These are phyloP conservation scores for Dryadomyces sulphureus DNA, from an alignment of 2,329 filamentous ascomycete genomes.

Conservation along the genomic window DNA sequence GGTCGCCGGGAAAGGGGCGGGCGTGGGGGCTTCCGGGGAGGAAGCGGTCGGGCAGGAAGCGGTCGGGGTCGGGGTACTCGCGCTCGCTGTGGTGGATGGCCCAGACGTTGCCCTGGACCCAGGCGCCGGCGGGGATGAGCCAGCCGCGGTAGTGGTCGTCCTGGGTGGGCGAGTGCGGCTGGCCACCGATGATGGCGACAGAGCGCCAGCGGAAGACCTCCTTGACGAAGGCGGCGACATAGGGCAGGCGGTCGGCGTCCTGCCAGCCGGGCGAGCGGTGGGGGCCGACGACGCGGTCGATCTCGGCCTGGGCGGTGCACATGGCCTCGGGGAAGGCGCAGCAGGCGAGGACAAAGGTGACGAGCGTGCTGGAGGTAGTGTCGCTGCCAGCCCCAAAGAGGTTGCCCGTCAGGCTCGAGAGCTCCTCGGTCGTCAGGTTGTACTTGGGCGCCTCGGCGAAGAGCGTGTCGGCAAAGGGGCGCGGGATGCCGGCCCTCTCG, in stretches of 20 bases:
- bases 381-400: conserved; percentile 33
- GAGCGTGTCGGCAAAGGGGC: conserved; percentile 28
- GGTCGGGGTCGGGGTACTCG: conserved; percentile 31
- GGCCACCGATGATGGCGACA: conserved; percentile 32
- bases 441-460: conserved; percentile 32
- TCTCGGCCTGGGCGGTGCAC: conserved; percentile 32
- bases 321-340: conserved; percentile 31
- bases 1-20: conserved; percentile 32
- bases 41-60: conserved; percentile 27
- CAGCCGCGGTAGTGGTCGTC: conserved; percentile 32
- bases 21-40: conserved; percentile 20
- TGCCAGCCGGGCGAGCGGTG: conserved; percentile 30
- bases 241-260: conserved; percentile 33
- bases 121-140: conserved; percentile 32
- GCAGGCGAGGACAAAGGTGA: conserved; percentile 34
- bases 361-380: conserved; percentile 30
- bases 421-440: conserved; percentile 26
- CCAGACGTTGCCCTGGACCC: conserved; percentile 36
- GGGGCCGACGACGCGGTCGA: conserved; percentile 34
- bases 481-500: conserved; percentile 13
- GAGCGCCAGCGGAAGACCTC: conserved; percentile 42
- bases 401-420: conserved; percentile 30
- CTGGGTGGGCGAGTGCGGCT: conserved; percentile 32
- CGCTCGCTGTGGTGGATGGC: conserved; percentile 30
- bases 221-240: conserved; percentile 37